Evolutionary conservation across 1,284 basidiomycete species (phyloP).

Genomic region (Heterobasidion parviporum): DNA sequence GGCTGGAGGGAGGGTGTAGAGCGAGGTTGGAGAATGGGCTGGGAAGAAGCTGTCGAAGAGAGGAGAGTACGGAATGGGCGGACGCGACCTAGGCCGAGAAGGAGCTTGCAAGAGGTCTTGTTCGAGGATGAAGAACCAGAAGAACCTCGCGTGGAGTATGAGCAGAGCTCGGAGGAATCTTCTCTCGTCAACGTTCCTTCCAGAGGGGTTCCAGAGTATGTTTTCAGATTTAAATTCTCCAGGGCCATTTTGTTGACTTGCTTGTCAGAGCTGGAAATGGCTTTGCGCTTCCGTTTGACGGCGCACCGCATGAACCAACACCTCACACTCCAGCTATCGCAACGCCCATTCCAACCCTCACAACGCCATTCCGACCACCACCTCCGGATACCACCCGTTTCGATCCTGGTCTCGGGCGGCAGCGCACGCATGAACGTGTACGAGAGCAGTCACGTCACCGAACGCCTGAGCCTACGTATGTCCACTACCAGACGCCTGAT

Average conservation of each 20-base stretch:
- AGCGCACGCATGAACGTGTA: constrained; percentile 1
- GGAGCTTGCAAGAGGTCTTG: constrained; percentile 9
- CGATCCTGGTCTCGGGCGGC: constrained; percentile 8
- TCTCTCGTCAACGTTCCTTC: neutral
- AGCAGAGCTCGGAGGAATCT: neutral
- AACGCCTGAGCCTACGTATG: neutral
- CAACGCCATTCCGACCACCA: constrained; percentile 8
- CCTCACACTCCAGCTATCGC: constrained; percentile 6
- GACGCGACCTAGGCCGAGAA: constrained; percentile 1
- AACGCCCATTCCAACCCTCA: constrained; percentile 6
- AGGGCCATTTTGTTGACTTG: neutral
- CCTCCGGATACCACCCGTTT: constrained; percentile 10
- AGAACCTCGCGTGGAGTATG: neutral
- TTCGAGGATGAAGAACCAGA: constrained; percentile 1
- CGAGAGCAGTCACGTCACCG: constrained; percentile 6
- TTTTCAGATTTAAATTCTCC: neutral
- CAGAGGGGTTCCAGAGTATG: neutral
- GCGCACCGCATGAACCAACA: constrained; percentile 6
- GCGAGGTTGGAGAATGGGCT: constrained; percentile 24
- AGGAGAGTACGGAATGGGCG: constrained; percentile 2
- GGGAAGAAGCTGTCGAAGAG: constrained; percentile 19
- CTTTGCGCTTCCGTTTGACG: constrained; percentile 2
- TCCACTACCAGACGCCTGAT: neutral
- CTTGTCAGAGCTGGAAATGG: neutral
- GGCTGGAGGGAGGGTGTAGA: constrained; percentile 34